A percentile compares a stretch with the other conserved stretches of the same genome.
Conservation (phyloP, 192 early-diverging fungal genomes). For the Coemansia sp. region DNA sequence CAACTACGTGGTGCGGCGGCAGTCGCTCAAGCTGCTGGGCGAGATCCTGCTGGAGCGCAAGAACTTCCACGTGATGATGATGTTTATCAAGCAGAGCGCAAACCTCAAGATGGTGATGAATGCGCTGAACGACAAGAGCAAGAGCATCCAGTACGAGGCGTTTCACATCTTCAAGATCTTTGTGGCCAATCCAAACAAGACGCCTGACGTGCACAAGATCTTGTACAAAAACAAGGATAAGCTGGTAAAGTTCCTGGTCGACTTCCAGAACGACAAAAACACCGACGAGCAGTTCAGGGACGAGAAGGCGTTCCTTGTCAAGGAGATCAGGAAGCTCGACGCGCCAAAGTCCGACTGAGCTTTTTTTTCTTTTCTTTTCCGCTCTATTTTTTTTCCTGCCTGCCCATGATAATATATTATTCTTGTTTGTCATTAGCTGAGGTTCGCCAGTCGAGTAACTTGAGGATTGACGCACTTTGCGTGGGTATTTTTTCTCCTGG, state of each 20-base stretch:
- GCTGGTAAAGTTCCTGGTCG: conserved; percentile 79
- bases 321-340: conserved; percentile 69
- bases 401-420: neutral
- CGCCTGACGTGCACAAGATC: conserved; percentile 88
- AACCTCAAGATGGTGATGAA: conserved; percentile 99
- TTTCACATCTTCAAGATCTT: conserved; percentile 99
- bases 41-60: conserved; percentile 95
- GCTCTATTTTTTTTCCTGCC: neutral
- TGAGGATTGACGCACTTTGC: no score
- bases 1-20: conserved; percentile 98
- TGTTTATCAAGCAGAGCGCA: conserved; percentile 86
- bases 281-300: conserved; percentile 99
- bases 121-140: conserved; percentile 87
- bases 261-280: conserved; percentile 94
- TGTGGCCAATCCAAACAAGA: conserved; percentile 97
- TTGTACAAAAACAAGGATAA: conserved; percentile 89
- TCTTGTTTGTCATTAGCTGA: no score
- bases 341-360: conserved; percentile 15
- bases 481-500: no score
- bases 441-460: no score
- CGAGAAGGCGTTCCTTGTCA: conserved; percentile 94
- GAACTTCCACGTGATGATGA: conserved; percentile 94
- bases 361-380: neutral
- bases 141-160: conserved; percentile 99
- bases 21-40: conserved; percentile 97